These are phyloP conservation scores for Kodamaea fungicola DNA, from an alignment of 1,139 yeast genomes.

Conservation along the genomic window DNA sequence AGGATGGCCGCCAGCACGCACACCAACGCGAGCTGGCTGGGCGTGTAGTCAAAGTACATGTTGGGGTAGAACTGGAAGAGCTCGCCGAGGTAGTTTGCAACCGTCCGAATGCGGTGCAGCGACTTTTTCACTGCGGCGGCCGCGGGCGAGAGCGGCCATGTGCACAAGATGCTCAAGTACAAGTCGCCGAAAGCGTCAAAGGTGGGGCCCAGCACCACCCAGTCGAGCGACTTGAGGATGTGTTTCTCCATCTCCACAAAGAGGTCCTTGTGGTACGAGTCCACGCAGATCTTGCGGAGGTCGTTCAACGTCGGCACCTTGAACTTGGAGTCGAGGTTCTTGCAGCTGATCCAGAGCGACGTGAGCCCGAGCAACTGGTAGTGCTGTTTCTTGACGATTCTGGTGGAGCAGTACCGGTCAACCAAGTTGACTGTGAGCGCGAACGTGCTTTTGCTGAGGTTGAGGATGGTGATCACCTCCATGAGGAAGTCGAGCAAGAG, in stretches of 20 bases:
- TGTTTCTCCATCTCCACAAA: constrained; percentile 70
- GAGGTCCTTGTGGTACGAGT: constrained; percentile 54
- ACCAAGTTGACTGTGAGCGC: constrained; percentile 52
- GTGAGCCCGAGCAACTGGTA: constrained; percentile 69
- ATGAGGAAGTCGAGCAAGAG: constrained; percentile 49
- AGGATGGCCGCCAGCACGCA: constrained; percentile 15
- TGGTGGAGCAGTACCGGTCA: constrained; percentile 50
- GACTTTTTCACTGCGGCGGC: constrained; percentile 23
- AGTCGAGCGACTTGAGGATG: constrained; percentile 53
- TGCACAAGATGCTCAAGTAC: constrained; percentile 27
- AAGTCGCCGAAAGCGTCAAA: constrained; percentile 62
- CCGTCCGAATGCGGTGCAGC: constrained; percentile 47
- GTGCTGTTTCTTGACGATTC: constrained; percentile 51
- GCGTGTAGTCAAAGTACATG: constrained; percentile 51
- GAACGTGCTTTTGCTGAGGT: constrained; percentile 49
- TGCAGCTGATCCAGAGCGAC: constrained; percentile 71
- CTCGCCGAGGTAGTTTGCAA: constrained; percentile 63
- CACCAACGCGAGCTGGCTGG: constrained; percentile 54
- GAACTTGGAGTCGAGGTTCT: constrained; percentile 66
- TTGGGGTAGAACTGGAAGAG: constrained; percentile 61
- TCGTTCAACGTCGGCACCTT: constrained; percentile 59
- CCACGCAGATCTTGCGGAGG: constrained; percentile 59
- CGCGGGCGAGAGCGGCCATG: constrained; percentile 19
- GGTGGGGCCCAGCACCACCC: constrained; percentile 57
- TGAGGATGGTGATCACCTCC: constrained; percentile 50